Base-by-base conservation (phyloP, 805 yeast genomes). In the Saturnispora zaruensis region DNA sequence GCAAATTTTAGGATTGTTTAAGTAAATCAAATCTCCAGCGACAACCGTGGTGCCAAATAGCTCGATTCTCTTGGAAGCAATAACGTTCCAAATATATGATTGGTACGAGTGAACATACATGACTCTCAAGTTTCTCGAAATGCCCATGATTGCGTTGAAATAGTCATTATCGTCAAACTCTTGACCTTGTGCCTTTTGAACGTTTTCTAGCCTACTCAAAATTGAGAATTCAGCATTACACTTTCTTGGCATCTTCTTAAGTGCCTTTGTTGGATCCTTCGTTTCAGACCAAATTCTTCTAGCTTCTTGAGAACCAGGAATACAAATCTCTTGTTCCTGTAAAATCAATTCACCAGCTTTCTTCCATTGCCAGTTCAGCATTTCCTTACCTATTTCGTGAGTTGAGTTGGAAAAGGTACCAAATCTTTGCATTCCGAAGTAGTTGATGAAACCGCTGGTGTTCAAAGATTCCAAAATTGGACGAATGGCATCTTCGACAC, bases 41-140 rank as follows among this genome's bases (percentile, higher is more conserved):
- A 85, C 84, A 33, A 85, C 78, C 25, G 74, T 64, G 53, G 77
- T 62, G 2, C 97, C 97, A 66, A 75, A 84, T 50, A 81, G 62
- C 58, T 78, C 78, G 41, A 88, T 72, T 61, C 99, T 75, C 56
- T 77, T 77, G 46, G 95, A 83, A 1, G 89, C 91, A 33, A 83
- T 95, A 47, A 75, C 64, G 62, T 95, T 95, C 99, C 99, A 95
- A 26, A 93, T 78, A 61, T 83, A 93, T 55, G 96, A 87, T 68
- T 93, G 99, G 65, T 95, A 95, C 3, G 99, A 96, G 67, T 93
- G 99, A 2, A 86, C 96, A 62, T 93, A 93, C 95, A 93, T 91
- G 51, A 90, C 79, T 64, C 96, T 75, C 63, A 93, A 72, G 63
- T 90, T 90, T 66, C 96, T 78, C 32, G 99, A 98, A 56, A 93